A percentile compares a stretch with the other conserved stretches of the same genome.
Evolutionary conservation across 2,329 filamentous ascomycete species (phyloP).

Genomic region (Neophaeococcomyces aloes): DNA sequence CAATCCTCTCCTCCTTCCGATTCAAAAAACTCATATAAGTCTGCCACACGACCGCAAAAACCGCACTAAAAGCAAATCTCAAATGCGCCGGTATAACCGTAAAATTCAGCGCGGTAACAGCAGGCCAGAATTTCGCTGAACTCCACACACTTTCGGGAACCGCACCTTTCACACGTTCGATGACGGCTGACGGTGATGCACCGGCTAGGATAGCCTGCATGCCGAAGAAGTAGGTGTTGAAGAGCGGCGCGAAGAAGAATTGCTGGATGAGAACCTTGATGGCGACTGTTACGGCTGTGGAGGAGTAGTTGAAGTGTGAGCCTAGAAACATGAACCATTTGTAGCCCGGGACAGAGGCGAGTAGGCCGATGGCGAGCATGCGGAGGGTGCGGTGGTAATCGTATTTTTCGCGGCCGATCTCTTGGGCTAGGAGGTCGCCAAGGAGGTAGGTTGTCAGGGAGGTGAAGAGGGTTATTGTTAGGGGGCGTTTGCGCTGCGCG

Average conservation of each 20-base stretch:
- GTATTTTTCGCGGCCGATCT: constrained; percentile 42
- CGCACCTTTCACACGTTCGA: constrained; percentile 61
- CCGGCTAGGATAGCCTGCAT: constrained; percentile 66
- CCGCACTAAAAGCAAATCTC: constrained; percentile 66
- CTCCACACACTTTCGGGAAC: constrained; percentile 69
- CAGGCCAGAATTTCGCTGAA: constrained; percentile 79
- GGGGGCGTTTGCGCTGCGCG: constrained; percentile 61
- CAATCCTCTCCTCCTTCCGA: constrained; percentile 6
- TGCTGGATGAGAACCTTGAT: constrained; percentile 77
- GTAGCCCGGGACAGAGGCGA: constrained; percentile 67
- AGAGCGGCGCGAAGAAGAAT: constrained; percentile 65
- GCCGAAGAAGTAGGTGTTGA: constrained; percentile 75
- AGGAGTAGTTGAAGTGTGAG: constrained; percentile 72
- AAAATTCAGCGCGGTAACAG: constrained; percentile 79
- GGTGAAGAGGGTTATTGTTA: constrained; percentile 64
- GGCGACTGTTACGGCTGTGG: constrained; percentile 57
- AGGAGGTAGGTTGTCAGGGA: constrained; percentile 68
- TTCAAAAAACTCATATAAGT: constrained; percentile 61
- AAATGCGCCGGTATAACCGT: constrained; percentile 69
- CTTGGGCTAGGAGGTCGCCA: constrained; percentile 24
- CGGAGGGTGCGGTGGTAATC: constrained; percentile 59
- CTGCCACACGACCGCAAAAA: constrained; percentile 82
- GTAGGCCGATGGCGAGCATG: constrained; percentile 62
- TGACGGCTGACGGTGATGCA: constrained; percentile 51
- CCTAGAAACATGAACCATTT: constrained; percentile 77